Evolutionary conservation across 371 early-diverging fungal species (phyloP).

Genomic region (Mucor saturninus): DNA sequence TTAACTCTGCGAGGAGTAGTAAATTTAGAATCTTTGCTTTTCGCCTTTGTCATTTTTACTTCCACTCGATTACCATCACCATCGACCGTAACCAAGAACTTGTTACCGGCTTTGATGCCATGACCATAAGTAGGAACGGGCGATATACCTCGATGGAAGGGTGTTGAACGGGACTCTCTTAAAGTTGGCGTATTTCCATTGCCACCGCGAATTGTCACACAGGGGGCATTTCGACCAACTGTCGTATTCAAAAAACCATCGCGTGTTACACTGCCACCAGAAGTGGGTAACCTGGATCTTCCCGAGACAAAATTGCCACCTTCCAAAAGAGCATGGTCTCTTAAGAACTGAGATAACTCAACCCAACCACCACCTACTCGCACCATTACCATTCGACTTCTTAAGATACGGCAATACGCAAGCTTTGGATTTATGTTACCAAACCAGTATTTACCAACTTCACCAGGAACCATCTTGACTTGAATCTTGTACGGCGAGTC

Average conservation of each 20-base stretch:
- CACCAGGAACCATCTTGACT: conserved; percentile 60
- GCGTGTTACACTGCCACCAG: background rate
- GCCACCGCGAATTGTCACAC: conserved; percentile 17
- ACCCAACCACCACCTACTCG: conserved; percentile 85
- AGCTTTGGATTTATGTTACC: conserved; percentile 73
- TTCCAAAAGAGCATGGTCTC: conserved; percentile 51
- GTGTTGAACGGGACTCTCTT: conserved; percentile 45
- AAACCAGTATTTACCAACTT: conserved; percentile 77
- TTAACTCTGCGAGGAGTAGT: conserved; percentile 44
- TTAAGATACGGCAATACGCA: conserved; percentile 74
- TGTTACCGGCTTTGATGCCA: conserved; percentile 54
- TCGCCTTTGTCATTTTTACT: conserved; percentile 55
- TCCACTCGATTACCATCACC: conserved; percentile 49
- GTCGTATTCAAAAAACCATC: conserved; percentile 36
- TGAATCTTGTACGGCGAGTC: conserved; percentile 50
- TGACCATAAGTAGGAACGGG: conserved; percentile 36
- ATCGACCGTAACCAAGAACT: conserved; percentile 52
- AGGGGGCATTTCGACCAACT: conserved; percentile 19
- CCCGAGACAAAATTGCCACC: conserved; percentile 34
- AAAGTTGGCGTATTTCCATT: conserved; percentile 6
- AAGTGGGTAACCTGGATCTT: conserved; percentile 2
- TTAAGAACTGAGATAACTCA: conserved; percentile 64
- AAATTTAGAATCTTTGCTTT: conserved; percentile 41
- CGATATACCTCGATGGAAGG: conserved; percentile 39
- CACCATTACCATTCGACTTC: conserved; percentile 77